Evolutionary conservation across 208 protist genomes (phyloP), one percentile per base, ranked within the genome.

Genomic region (Trypanosoma vivax): DNA sequence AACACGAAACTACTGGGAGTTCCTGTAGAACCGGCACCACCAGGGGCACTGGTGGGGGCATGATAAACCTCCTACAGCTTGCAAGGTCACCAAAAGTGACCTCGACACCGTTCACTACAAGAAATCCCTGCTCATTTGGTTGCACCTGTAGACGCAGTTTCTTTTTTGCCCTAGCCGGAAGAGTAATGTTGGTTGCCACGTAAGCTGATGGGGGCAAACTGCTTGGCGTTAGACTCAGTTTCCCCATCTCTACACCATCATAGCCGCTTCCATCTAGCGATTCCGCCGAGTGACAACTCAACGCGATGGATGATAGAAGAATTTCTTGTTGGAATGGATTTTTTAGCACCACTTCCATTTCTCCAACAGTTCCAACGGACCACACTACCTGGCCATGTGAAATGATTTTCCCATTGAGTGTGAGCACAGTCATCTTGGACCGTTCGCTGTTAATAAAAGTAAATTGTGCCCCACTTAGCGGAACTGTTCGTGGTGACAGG

Each of bases 401-500:
- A 4, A 94, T 68, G 31, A 73, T 55, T 21, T 73, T 70, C 16
- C 83, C 83, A 58, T 94, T 87, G n/a, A 94, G 65, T 40, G 69
- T 82, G 33, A 94, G 61, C 3, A 89, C 58, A 16, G 88, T 94
- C 56, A 90, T 72, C 53, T 88, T 89, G 19, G 92, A 68, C 21
- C 80, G 68, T 39, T 77, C 70, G 2, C 70, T 88, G 66, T 94
- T 83, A 58, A 94, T 94, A 57, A 89, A 94, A 40, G 88, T 94
- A 60, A 94, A 94, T 40, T 89, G 49, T 10, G 88, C 70, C 4
- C 88, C 88, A 31, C 83, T 73, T 16, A 94, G 61, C 0, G 83
- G 62, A 24, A 92, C 70, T 31, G 81, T 92, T 59, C 87, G 83
- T 16, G 88, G 88, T 5, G 76, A 72, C 10, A 94, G 61, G 50